Conservation (phyloP, 2,329 filamentous ascomycete genomes). For the Alternaria viburni region DNA sequence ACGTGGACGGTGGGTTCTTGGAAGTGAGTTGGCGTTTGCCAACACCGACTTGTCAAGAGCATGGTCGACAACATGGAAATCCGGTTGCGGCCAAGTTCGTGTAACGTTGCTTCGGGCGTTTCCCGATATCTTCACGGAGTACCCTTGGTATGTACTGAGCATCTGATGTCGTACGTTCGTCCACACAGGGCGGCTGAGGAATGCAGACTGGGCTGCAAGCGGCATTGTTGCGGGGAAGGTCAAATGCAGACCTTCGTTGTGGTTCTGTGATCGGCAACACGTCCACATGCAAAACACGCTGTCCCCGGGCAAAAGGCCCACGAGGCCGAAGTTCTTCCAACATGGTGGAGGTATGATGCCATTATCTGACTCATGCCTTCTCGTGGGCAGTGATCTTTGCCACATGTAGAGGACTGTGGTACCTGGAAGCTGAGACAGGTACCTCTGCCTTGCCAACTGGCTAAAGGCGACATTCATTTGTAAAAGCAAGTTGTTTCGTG, state of each 20-base stretch:
- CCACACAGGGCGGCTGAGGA: not conserved
- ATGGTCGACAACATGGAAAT: not conserved
- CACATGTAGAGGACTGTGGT: not conserved
- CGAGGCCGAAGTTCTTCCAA: not conserved
- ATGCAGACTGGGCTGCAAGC: not conserved
- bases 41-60: not conserved
- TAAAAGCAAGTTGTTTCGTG: not conserved
- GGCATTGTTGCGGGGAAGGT: not conserved
- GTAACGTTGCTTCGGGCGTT: not conserved
- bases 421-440: not conserved
- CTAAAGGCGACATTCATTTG: not conserved
- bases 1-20: not conserved
- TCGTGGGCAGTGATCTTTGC: not conserved
- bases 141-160: not conserved
- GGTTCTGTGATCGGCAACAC: slow-evolving; percentile 3
- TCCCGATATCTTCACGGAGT: not conserved
- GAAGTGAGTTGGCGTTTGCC: not conserved
- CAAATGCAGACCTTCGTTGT: not conserved
- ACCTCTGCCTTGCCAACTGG: not conserved
- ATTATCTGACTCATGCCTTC: not conserved
- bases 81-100: not conserved
- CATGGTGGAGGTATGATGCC: slow-evolving; percentile 2
- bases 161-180: slow-evolving; percentile 1
- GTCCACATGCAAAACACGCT: not conserved
- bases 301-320: slow-evolving; percentile 1